Percentiles rank a stretch among this genome's conserved stretches.
Conservation (phyloP, 1,284 basidiomycete genomes). For the Cryptococcus jaspeensis region DNA sequence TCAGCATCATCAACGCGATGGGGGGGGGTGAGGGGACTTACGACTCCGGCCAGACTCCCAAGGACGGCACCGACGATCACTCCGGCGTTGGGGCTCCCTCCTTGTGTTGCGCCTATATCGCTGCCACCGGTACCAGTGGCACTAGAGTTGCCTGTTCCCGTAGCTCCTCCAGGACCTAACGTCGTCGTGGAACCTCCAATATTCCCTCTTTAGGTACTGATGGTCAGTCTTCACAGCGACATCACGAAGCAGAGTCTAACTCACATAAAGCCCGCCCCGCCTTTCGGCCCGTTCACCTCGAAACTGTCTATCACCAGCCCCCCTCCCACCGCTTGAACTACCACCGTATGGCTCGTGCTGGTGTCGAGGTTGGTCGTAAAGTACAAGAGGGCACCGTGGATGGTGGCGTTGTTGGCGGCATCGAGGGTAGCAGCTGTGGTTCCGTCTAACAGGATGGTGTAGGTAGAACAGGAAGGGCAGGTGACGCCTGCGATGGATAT, state of each 20-base stretch:
- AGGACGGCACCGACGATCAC: slow-evolving; percentile 32
- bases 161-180: background rate
- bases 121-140: background rate
- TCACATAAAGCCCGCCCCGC: slow-evolving; percentile 27
- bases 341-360: slow-evolving; percentile 18
- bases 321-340: slow-evolving; percentile 18
- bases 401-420: slow-evolving; percentile 16
- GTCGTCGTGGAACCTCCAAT: background rate
- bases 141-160: slow-evolving; percentile 2
- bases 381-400: slow-evolving; percentile 27
- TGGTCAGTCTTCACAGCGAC: background rate
- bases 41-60: slow-evolving; percentile 29
- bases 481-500: slow-evolving; percentile 26
- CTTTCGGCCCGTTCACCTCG: slow-evolving; percentile 24
- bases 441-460: slow-evolving; percentile 17
- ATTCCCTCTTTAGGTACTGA: background rate
- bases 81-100: slow-evolving; percentile 22
- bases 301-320: slow-evolving; percentile 27
- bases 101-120: background rate
- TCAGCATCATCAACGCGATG: background rate
- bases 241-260: background rate
- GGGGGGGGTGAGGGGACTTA: slow-evolving; percentile 11
- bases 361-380: slow-evolving; percentile 32
- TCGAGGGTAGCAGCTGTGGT: slow-evolving; percentile 20
- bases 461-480: slow-evolving; percentile 15